A percentile compares a stretch with the other conserved stretches of the same genome.
Conservation (phyloP, 257 asterid genomes). For the Coffea canephora region DNA sequence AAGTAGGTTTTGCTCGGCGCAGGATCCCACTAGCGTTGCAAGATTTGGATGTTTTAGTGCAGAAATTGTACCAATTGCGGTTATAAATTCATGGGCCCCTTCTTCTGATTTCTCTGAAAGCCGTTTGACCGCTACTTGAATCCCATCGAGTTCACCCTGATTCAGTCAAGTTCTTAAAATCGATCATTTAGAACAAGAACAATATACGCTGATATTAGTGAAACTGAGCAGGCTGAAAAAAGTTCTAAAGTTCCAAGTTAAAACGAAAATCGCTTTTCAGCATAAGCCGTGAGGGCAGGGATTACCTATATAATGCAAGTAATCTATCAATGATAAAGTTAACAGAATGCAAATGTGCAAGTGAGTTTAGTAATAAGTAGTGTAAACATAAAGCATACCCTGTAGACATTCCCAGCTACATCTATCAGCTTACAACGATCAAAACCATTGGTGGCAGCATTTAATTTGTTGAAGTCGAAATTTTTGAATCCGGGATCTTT, state of each 20-base stretch:
- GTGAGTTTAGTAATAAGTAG: too few relatives aligned
- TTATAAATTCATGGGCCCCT: conserved; percentile 11
- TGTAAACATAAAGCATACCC: conserved; percentile 6
- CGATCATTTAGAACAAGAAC: not conserved
- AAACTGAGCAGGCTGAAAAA: too few relatives aligned
- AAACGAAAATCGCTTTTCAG: too few relatives aligned
- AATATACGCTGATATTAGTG: too few relatives aligned
- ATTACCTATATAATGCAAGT: too few relatives aligned
- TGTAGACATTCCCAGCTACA: conserved; percentile 23
- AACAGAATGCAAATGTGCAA: too few relatives aligned
- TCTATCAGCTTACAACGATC: conserved; percentile 12
- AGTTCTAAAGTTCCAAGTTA: too few relatives aligned
- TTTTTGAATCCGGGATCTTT: conserved; percentile 12
- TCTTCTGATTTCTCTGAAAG: conserved; percentile 9
- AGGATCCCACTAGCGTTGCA: conserved; percentile 21
- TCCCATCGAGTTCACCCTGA: conserved; percentile 9
- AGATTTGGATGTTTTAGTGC: conserved; percentile 14
- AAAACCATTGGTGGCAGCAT: conserved; percentile 25
- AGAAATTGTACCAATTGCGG: conserved; percentile 2
- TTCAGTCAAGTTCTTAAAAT: too few relatives aligned
- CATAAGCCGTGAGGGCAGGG: too few relatives aligned
- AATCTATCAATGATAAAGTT: not conserved
- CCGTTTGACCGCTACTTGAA: conserved; percentile 5
- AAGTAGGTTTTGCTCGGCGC: conserved; percentile 14
- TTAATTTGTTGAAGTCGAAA: conserved; percentile 11